Percentiles rank a stretch among this genome's conserved stretches.
phyloP scores from a whole-genome alignment of 306 rosid species.

The Benincasa hispida region DNA sequence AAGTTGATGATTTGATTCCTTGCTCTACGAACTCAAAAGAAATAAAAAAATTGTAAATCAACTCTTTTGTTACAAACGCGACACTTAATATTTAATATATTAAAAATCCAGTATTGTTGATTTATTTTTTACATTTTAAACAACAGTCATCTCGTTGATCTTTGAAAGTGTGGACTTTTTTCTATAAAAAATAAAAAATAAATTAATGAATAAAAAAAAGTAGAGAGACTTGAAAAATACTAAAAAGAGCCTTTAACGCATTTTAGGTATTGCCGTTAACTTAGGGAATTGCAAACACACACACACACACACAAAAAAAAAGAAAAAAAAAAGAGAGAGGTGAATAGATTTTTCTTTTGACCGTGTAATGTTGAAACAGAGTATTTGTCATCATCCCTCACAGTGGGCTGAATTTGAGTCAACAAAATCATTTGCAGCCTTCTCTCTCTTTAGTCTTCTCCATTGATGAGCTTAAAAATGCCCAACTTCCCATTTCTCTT shows the following conservation, averaged over 20 bases:
- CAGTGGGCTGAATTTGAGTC: background rate
- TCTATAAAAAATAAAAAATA: too few relatives aligned
- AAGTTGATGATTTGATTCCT: too few relatives aligned
- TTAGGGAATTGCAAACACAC: background rate
- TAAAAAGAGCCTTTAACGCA: conserved; percentile 8
- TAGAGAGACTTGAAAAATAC: background rate
- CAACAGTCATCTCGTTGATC: background rate
- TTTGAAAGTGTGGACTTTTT: background rate
- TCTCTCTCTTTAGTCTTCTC: background rate
- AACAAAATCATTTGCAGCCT: background rate
- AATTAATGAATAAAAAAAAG: background rate
- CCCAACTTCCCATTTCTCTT: background rate
- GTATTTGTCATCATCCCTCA: conserved; percentile 18
- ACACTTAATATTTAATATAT: too few relatives aligned
- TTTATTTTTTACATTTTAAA: too few relatives aligned
- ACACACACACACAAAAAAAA: too few relatives aligned
- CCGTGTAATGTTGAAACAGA: conserved; percentile 24
- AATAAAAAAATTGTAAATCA: too few relatives aligned
- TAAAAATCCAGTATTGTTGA: too few relatives aligned
- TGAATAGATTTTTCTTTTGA: conserved; percentile 12
- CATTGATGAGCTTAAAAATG: background rate
- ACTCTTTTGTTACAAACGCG: too few relatives aligned
- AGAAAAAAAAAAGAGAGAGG: background rate
- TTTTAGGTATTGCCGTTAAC: conserved; percentile 59
- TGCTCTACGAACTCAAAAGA: too few relatives aligned